Conservation (phyloP, 331 rosid species). For the Malus hybrid region DNA sequence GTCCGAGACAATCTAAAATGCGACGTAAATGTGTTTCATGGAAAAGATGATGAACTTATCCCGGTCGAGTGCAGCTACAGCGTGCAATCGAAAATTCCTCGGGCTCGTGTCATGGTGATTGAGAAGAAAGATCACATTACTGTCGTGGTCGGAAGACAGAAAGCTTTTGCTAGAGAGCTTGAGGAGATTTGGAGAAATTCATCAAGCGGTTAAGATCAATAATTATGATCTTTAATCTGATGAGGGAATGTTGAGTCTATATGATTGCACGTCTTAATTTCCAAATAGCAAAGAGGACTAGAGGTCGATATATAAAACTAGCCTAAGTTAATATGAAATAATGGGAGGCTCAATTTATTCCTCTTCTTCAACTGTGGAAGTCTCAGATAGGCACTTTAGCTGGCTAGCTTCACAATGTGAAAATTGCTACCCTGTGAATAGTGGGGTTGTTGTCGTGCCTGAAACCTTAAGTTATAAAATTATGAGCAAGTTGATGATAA, state of each 20-base stretch:
- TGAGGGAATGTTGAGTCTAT: not conserved
- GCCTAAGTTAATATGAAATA: not conserved
- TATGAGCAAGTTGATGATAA: not conserved
- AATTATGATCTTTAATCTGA: not conserved
- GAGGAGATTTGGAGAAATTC: conserved; percentile 74
- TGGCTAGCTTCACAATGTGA: conserved; percentile 5
- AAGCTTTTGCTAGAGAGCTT: conserved; percentile 62
- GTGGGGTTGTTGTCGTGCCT: not conserved
- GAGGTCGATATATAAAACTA: not conserved
- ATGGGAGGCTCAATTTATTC: not conserved
- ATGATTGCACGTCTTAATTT: not conserved
- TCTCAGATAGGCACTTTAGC: not conserved
- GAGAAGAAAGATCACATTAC: conserved; percentile 83
- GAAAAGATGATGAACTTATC: conserved; percentile 66
- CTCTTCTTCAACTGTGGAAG: not conserved
- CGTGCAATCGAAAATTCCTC: conserved; percentile 47
- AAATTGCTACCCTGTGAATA: not conserved
- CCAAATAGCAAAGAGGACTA: not conserved
- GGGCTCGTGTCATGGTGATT: conserved; percentile 52
- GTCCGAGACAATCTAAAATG: conserved; percentile 47
- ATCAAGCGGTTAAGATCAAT: not conserved
- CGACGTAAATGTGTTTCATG: conserved; percentile 64
- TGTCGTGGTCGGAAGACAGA: conserved; percentile 74
- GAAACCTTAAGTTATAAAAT: not conserved
- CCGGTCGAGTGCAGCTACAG: conserved; percentile 73